Base-by-base conservation (phyloP, 2,329 filamentous ascomycete species). In the Verticillium nonalfalfae region DNA sequence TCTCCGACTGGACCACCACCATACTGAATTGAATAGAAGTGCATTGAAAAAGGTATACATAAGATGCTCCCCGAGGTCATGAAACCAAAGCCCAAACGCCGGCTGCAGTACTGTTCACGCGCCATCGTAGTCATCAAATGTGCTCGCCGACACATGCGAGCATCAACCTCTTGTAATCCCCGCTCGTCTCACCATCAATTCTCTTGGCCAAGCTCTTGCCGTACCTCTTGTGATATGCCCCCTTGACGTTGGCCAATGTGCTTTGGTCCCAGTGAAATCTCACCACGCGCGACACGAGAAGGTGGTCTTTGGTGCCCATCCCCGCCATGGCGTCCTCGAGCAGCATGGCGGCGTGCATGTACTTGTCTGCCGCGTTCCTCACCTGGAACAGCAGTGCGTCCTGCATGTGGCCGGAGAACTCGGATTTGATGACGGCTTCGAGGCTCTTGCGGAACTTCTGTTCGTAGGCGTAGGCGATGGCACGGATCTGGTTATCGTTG, bases 391-490 rank as follows among this genome's bases (percentile, higher is more conserved):
- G 76, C 1, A 98, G 82, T 0, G 92, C 92, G 15, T 91, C 85
- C 72, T 93, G 82, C 93, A 98, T 97, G 72, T 98, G 94, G 0
- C 94, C 94, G 0, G 88, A 90, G 75, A 97, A 97, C 69, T 95
- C 87, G 68, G 85, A 90, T 64, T 86, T 85, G 68, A 98, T 86
- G 58, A 92, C 87, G 38, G 85, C 83, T 65, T 91, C 87, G 1
- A 98, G 80, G 13, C 85, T 79, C 45, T 83, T 83, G 21, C 87
- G 84, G 72, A 93, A 96, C 64, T 87, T 88, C 59, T 86, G 80
- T 68, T 87, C 81, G 76, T 96, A 98, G 0, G 86, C 82, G 59
- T 90, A 84, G 13, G 84, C 82, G 63, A 98, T 92, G 40, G 93
- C 93, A 38, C 91, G 86, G 60, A 99, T 83, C 74, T 98, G 93